phyloP scores from a whole-genome alignment of 2,329 filamentous ascomycete genomes.

The Phyllosticta citribraziliensis region DNA sequence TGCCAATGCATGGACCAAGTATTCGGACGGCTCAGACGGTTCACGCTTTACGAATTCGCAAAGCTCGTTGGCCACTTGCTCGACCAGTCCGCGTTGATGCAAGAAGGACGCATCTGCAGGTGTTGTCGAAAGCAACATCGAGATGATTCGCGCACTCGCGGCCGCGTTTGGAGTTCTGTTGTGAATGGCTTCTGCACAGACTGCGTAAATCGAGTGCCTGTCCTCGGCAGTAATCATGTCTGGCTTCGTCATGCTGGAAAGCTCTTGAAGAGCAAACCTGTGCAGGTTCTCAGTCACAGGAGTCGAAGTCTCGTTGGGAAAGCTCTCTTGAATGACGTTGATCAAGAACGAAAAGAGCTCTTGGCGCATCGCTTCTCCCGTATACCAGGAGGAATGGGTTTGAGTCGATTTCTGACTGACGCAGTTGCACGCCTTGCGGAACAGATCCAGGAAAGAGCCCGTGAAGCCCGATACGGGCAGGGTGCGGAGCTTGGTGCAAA shows the following conservation, averaged over 20 bases:
- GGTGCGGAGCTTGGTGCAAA: conserved; percentile 57
- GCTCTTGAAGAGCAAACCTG: conserved; percentile 50
- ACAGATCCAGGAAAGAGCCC: conserved; percentile 22
- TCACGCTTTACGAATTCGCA: conserved; percentile 23
- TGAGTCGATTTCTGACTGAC: background rate
- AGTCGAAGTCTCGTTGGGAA: conserved; percentile 43
- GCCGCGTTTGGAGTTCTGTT: conserved; percentile 53
- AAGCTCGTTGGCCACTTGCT: conserved; percentile 30
- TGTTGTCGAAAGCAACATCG: background rate
- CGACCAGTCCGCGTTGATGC: conserved; percentile 17
- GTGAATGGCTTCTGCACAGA: conserved; percentile 60
- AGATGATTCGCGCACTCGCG: conserved; percentile 60
- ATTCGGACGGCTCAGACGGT: conserved; percentile 12
- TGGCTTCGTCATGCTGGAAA: conserved; percentile 49
- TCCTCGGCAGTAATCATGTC: conserved; percentile 44
- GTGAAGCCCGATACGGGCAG: conserved; percentile 23
- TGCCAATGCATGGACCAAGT: conserved; percentile 18
- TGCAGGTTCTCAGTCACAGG: conserved; percentile 55
- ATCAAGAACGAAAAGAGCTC: conserved; percentile 49
- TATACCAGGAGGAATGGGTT: conserved; percentile 3
- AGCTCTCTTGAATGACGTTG: conserved; percentile 62
- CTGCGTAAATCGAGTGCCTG: conserved; percentile 52
- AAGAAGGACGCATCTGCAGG: conserved; percentile 17
- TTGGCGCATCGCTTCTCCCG: conserved; percentile 16
- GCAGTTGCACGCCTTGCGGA: conserved; percentile 13